phyloP scores from a whole-genome alignment of 164 flowering plant species.

The Magnolia officinalis region DNA sequence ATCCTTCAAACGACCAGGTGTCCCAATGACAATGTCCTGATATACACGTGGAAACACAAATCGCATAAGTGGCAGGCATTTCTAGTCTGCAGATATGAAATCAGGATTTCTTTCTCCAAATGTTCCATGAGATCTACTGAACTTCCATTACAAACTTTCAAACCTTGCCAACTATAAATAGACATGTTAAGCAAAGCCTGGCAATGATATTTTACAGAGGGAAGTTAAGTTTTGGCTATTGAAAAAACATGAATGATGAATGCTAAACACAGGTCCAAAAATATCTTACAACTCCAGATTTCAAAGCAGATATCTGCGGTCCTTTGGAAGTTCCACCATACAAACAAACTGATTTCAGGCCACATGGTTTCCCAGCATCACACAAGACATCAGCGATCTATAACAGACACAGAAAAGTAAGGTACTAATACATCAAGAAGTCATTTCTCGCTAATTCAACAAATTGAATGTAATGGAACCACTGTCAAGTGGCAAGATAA shows the following conservation, averaged over 20 bases:
- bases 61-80: background rate
- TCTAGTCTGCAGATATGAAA: background rate
- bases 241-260: background rate
- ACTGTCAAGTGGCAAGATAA: background rate
- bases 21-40: conserved; percentile 94
- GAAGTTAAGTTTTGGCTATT: background rate
- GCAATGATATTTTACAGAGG: background rate
- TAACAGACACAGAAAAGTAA: conserved; percentile 11
- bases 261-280: background rate
- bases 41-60: background rate
- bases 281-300: conserved; percentile 79
- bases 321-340: conserved; percentile 96
- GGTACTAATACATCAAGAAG: background rate
- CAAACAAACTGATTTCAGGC: conserved; percentile 64
- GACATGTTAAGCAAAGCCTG: background rate
- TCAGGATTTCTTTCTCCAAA: background rate
- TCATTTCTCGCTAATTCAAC: background rate
- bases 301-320: conserved; percentile 73
- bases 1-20: conserved; percentile 94
- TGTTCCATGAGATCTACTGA: no score
- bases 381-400: conserved; percentile 81
- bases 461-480: background rate
- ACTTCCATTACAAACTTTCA: background rate
- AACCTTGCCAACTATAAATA: background rate
- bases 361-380: conserved; percentile 81